Conservation (phyloP, 2,329 filamentous ascomycete genomes). For the Rutstroemia sp. region DNA sequence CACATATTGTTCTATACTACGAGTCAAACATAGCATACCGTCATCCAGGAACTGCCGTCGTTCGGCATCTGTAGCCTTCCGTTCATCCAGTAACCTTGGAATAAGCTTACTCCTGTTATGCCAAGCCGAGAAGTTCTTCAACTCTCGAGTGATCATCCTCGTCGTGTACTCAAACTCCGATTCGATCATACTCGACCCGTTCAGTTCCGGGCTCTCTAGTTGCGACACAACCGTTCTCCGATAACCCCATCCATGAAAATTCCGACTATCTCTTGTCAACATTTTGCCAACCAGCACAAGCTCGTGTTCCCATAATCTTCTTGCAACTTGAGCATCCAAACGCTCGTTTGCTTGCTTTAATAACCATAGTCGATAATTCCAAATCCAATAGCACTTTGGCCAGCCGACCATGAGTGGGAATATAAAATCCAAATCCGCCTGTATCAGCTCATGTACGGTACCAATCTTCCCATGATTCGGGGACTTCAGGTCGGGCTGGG, state of each 20-base stretch:
- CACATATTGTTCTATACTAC: not conserved
- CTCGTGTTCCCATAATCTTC: constrained; percentile 74
- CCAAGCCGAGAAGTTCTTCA: constrained; percentile 98
- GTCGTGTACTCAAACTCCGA: constrained; percentile 84
- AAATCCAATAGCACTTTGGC: constrained; percentile 99
- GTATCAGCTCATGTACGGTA: constrained; percentile 52
- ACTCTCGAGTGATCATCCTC: constrained; percentile 73
- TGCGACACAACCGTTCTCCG: constrained; percentile 69
- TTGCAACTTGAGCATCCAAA: constrained; percentile 48
- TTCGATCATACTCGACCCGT: constrained; percentile 60
- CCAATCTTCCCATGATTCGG: constrained; percentile 42
- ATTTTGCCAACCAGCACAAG: constrained; percentile 79
- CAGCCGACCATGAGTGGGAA: constrained; percentile 76
- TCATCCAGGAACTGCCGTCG: constrained; percentile 65
- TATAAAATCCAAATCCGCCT: constrained; percentile 71
- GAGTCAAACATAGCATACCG: constrained; percentile 36
- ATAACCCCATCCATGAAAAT: constrained; percentile 97
- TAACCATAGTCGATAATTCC: constrained; percentile 90
- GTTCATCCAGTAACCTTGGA: constrained; percentile 64
- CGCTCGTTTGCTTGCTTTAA: constrained; percentile 62
- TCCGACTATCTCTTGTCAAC: constrained; percentile 76
- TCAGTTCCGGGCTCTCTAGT: constrained; percentile 53
- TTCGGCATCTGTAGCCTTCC: constrained; percentile 52
- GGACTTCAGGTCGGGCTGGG: constrained; percentile 38
- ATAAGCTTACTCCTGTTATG: constrained; percentile 85